Conservation (phyloP, 768 basidiomycete species). For the Inosperma sp. region DNA sequence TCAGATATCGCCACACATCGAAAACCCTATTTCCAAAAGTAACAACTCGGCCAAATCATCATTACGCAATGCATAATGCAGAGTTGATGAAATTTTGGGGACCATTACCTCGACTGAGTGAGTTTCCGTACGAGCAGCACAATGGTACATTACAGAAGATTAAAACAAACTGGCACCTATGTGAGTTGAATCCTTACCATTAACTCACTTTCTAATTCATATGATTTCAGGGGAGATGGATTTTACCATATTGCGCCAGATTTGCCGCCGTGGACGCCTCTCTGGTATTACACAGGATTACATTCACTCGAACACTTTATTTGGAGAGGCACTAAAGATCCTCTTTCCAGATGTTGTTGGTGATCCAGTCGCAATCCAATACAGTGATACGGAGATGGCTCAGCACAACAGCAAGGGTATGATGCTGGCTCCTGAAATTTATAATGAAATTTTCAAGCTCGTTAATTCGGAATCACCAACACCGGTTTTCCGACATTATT, state of each 20-base stretch:
- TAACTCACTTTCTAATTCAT: neutral
- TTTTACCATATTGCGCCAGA: conserved; percentile 21
- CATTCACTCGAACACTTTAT: conserved; percentile 2
- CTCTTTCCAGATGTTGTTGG: conserved; percentile 7
- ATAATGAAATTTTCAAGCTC: conserved; percentile 7
- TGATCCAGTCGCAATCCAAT: neutral
- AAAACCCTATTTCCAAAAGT: conserved; percentile 16
- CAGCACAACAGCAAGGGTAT: conserved; percentile 3
- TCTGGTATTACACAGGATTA: conserved; percentile 1
- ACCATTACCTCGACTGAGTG: conserved; percentile 16
- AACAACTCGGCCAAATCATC: conserved; percentile 21
- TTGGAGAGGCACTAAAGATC: neutral
- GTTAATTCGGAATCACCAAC: conserved; percentile 2
- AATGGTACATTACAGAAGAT: conserved; percentile 21
- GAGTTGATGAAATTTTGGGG: conserved; percentile 19
- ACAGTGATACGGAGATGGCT: conserved; percentile 1
- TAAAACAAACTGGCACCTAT: conserved; percentile 20
- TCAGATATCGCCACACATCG: conserved; percentile 16
- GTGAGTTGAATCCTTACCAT: conserved; percentile 15
- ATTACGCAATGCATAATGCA: conserved; percentile 23
- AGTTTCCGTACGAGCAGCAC: conserved; percentile 17
- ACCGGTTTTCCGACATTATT: conserved; percentile 8
- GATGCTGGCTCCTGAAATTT: conserved; percentile 4
- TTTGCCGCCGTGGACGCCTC: conserved; percentile 16
- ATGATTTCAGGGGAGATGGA: conserved; percentile 19